Evolutionary conservation across 2,329 filamentous ascomycete species (phyloP), one percentile per base, ranked within the genome.

Genomic region (Chrysosporium keratinophilum): DNA sequence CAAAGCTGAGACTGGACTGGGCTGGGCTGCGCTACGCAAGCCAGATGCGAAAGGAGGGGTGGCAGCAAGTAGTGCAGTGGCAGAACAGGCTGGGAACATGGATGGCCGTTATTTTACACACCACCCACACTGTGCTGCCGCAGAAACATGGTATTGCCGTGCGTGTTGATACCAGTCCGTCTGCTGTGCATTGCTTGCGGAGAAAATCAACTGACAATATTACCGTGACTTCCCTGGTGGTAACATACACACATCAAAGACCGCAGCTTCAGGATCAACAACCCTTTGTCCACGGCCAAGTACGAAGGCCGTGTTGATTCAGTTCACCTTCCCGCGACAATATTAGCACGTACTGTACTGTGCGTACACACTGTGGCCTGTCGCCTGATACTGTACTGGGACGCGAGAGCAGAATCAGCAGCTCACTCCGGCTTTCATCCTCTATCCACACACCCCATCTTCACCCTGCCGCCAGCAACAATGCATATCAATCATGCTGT

Each of bases 61-160:
- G 46, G 45, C 33, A 28, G 23, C 23, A 28, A 28, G 23, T 28
- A 28, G 23, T 28, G 23, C 23, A 48, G 47, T 50, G 47, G 48
- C 48, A 50, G 48, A 42, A 50, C 37, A 19, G 20, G 9, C 6
- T 23, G 33, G 34, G 35, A 49, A 49, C 46, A 49, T 50, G 37
- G 48, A 19, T 50, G 34, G 11, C 39, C 7, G 48, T 39, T 42
- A 50, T 50, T 50, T 50, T 50, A 50, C 48, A 35, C 39, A 19
- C 37, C 39, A 35, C 15, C 48, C 39, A 43, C 20, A 19, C 39
- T 43, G 2, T n/a, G 9, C 20, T 2, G 19, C 39, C 12, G 20
- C 31, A 10, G 7, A 43, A 17, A 20, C 19, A 5, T 10, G 23
- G 48, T 50, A 50, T 50, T 35, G 23, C 2, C 4, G 48, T 50